Conservation (phyloP, 257 asterid species). For the Solanum pinnatisectum region DNA sequence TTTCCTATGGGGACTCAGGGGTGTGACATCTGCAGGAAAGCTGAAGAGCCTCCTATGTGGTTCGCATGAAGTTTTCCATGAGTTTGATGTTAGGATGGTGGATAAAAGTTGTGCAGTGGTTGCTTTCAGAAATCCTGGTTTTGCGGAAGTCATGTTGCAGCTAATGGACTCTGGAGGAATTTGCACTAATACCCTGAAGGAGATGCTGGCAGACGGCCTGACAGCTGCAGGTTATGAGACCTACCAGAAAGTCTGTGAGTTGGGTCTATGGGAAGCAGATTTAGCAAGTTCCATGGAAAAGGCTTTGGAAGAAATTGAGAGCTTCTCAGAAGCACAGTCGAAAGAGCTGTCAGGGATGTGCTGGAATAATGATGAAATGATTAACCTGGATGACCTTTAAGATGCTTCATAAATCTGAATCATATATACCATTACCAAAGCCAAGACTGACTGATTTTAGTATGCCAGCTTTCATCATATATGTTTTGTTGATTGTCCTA, state of each 20-base stretch:
- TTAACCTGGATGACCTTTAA: conserved; percentile 67
- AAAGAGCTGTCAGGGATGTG: conserved; percentile 31
- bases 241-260: conserved; percentile 43
- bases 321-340: conserved; percentile 17
- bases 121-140: conserved; percentile 48
- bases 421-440: background rate
- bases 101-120: conserved; percentile 68
- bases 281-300: conserved; percentile 59
- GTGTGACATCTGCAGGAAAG: conserved; percentile 49
- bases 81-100: conserved; percentile 60
- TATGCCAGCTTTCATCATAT: background rate
- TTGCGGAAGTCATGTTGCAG: conserved; percentile 38
- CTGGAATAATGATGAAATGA: conserved; percentile 60
- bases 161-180: conserved; percentile 41
- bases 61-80: conserved; percentile 44
- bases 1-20: conserved; percentile 72
- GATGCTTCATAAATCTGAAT: background rate
- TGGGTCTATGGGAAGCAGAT: conserved; percentile 42
- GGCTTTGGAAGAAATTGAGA: conserved; percentile 37
- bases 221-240: conserved; percentile 51
- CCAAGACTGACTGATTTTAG: background rate
- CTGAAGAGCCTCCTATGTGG: conserved; percentile 44
- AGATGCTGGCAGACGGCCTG: conserved; percentile 50
- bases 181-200: conserved; percentile 20
- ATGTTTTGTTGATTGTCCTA: background rate